phyloP scores from a whole-genome alignment of 139 green algal genomes.

The Haematococcus lacustris region DNA sequence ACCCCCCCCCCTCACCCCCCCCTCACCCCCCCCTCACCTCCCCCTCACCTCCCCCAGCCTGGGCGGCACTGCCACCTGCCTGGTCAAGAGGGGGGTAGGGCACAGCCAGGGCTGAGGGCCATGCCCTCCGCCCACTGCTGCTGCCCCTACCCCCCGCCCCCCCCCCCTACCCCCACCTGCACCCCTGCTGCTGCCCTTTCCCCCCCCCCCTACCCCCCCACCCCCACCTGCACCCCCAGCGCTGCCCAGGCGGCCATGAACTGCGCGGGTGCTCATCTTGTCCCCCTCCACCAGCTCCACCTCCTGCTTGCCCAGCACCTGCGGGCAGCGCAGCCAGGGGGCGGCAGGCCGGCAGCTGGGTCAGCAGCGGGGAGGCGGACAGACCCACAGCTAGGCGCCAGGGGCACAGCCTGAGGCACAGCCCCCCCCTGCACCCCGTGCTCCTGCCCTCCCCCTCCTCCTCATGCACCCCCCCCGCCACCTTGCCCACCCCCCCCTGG shows the following conservation, averaged over 20 bases:
- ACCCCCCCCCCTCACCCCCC: too few relatives aligned
- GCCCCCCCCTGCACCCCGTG: background rate
- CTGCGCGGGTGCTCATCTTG: constrained; percentile 23
- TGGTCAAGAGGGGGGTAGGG: too few relatives aligned
- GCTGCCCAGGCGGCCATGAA: constrained; percentile 27
- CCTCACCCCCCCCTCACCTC: too few relatives aligned
- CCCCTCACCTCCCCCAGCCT: too few relatives aligned
- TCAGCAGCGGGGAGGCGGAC: background rate
- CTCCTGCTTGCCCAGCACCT: constrained; percentile 23
- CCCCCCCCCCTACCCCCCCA: too few relatives aligned
- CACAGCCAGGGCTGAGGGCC: too few relatives aligned
- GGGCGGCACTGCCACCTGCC: too few relatives aligned
- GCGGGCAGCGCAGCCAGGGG: background rate
- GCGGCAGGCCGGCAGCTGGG: background rate
- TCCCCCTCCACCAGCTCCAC: constrained; percentile 15
- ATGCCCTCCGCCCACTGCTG: too few relatives aligned
- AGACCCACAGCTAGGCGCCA: background rate
- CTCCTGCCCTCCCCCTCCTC: background rate
- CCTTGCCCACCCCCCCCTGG: background rate
- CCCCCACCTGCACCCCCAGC: constrained; percentile 30
- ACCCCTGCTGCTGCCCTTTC: too few relatives aligned
- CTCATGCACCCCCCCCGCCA: too few relatives aligned
- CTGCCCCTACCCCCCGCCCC: too few relatives aligned
- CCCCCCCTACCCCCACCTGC: too few relatives aligned
- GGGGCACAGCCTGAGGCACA: background rate